Conservation (phyloP, 228 moss, liverwort and hornwort genomes). For the Sphagnum fallax region DNA sequence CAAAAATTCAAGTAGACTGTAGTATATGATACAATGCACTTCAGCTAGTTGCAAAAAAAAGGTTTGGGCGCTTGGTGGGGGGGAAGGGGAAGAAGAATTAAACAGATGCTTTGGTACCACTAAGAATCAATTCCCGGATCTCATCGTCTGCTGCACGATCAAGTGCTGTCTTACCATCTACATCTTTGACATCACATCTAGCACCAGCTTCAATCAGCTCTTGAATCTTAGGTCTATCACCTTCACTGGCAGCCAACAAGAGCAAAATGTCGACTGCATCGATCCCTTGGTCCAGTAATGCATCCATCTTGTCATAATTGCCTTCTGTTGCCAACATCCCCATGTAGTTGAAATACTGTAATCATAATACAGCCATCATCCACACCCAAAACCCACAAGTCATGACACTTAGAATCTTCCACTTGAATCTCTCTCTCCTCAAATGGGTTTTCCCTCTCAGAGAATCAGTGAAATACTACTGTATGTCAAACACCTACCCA, state of each 20-base stretch:
- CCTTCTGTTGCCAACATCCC: slow-evolving; percentile 97
- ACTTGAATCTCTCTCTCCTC: not conserved
- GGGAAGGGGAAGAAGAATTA: slow-evolving; percentile 6
- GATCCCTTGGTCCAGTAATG: slow-evolving; percentile 63
- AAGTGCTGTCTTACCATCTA: slow-evolving; percentile 65
- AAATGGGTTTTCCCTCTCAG: too few species aligned
- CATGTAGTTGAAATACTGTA: slow-evolving; percentile 98
- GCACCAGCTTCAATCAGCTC: slow-evolving; percentile 81
- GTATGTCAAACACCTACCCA: too few species aligned
- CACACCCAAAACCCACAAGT: not conserved
- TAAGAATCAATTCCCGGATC: slow-evolving; percentile 56
- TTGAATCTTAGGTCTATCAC: slow-evolving; percentile 88
- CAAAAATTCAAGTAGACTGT: too few species aligned
- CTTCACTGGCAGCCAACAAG: slow-evolving; percentile 78
- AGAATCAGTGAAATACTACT: too few species aligned
- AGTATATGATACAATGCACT: too few species aligned
- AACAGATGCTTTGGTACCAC: slow-evolving; percentile 54
- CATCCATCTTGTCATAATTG: slow-evolving; percentile 86
- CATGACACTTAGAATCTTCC: not conserved
- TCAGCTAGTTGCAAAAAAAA: too few species aligned
- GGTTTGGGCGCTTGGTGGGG: too few species aligned
- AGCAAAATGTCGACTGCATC: slow-evolving; percentile 76
- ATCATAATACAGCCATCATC: slow-evolving; percentile 1
- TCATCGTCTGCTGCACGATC: slow-evolving; percentile 63
- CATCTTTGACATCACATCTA: slow-evolving; percentile 53